Evolutionary conservation across 441 rosid genomes (phyloP), one percentile per base, ranked within the genome.

Genomic region (Populus hybrid): DNA sequence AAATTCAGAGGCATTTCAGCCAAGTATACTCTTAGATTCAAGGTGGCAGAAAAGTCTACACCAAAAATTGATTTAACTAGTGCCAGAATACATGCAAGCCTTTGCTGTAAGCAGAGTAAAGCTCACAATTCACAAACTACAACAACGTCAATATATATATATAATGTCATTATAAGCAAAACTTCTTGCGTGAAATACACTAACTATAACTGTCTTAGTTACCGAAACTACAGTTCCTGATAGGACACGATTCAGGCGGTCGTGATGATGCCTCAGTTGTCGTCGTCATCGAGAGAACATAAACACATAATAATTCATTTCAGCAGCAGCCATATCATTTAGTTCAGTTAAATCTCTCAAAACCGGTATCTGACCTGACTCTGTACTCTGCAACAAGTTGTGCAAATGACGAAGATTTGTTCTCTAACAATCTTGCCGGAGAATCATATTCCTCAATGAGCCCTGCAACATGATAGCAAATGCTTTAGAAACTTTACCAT

Each of bases 301-400:
- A 8, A n/a, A 8, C 5, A 36, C 64, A 2, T 42, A 24, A 26
- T 67, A 7, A n/a, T 10, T 46, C 26, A 20, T 74, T 28, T 34
- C 36, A 34, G 23, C 32, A 24, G 34, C 42, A 79, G n/a, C 38
- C 8, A 73, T 34, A 8, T 7, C 71, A 21, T 64, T 73, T 28
- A 40, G 64, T 69, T 67, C 81, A 20, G 68, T 26, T 70, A 65
- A 28, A 14, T 69, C 77, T 80, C 34, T 79, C 82, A 26, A 82
- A 69, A 80, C 82, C 88, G 77, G 90, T 83, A 75, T 82, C 86
- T 3, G 97, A 90, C 70, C 97, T 88, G 79, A 78, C 75, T 0
- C 88, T 84, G 84, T 92, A 94, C 87, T 95, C 98, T 1, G 92
- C 91, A 11, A 95, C 98, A 1, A 95, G 97, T 78, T 80, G 90